Evolutionary conservation across 768 basidiomycete species (phyloP), one percentile per base, ranked within the genome.

Genomic region (Paxillus involutus): DNA sequence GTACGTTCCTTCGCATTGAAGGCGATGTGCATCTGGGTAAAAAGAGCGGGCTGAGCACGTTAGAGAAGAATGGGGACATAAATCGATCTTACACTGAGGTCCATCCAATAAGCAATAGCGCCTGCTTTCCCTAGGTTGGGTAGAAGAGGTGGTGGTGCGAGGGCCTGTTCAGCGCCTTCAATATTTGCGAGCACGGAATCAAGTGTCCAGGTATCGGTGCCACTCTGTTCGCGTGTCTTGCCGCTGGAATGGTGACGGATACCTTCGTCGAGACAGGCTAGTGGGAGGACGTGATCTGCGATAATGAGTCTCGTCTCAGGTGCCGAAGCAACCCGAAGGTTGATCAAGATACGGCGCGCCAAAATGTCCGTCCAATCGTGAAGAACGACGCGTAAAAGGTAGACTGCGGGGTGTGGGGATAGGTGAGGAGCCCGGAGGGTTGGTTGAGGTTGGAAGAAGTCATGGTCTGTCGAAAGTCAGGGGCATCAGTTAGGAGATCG

Each of bases 341-440:
- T 77, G 17, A 73, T 64, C 42, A 82, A 64, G 41, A 83, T 80
- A 36, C 72, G 73, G 21, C 56, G 58, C 19, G 81, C 82, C 58
- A 72, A 78, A 1, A 72, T 73, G 57, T 91, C 85, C 1, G 88
- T 84, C 89, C 89, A 91, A 62, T 92, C 89, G 60, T 92, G 89
- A 33, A 88, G 73, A 37, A 90, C 80, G 17, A 85, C 83, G 21
- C 89, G 81, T 30, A 90, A 73, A 33, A 91, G 73, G 63, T 85
- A 92, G 6, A 89, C 82, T 0, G 86, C 79, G 55, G 86, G 75
- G 49, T 80, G 60, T 52, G 61, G 67, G 48, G 75, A 63, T 3
- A 50, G 12, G 16, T 68, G 59, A 40, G 50, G 49, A 29, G 45
- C 41, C 2, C 79, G 79, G 3, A 67, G 55, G 13, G 65, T 49